Conservation (phyloP, 1,284 basidiomycete genomes). For the Ustilago shanxiensis region DNA sequence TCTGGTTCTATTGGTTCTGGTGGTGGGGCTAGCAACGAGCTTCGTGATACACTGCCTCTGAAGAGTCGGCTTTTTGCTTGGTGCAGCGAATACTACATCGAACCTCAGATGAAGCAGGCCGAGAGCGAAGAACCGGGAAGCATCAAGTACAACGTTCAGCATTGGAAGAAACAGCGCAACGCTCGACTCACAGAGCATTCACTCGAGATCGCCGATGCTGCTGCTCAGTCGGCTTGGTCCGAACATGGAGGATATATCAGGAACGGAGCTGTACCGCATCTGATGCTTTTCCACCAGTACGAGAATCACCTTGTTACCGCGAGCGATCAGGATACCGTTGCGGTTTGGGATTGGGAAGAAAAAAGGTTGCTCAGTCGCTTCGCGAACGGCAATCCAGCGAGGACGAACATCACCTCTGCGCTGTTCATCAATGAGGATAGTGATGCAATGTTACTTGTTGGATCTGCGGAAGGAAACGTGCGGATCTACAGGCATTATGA, state of each 20-base stretch:
- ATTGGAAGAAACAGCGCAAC: slow-evolving; percentile 93
- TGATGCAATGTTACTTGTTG: slow-evolving; percentile 88
- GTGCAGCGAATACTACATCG: slow-evolving; percentile 97
- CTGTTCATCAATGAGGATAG: slow-evolving; percentile 96
- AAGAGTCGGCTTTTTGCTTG: slow-evolving; percentile 94
- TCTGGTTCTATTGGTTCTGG: slow-evolving; percentile 34
- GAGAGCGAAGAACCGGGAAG: slow-evolving; percentile 96
- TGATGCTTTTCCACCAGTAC: slow-evolving; percentile 88
- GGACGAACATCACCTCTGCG: slow-evolving; percentile 88
- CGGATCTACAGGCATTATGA: slow-evolving; percentile 91
- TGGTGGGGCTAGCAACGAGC: slow-evolving; percentile 21
- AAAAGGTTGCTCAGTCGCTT: slow-evolving; percentile 84
- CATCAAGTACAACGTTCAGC: slow-evolving; percentile 91
- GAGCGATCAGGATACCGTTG: slow-evolving; percentile 87
- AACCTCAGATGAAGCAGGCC: slow-evolving; percentile 81
- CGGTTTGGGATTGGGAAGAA: slow-evolving; percentile 95
- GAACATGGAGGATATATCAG: slow-evolving; percentile 81
- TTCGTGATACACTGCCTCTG: slow-evolving; percentile 78
- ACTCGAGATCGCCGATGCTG: slow-evolving; percentile 76
- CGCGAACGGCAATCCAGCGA: slow-evolving; percentile 86
- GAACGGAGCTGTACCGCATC: slow-evolving; percentile 72
- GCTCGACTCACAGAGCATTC: slow-evolving; percentile 84
- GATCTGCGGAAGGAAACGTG: slow-evolving; percentile 88
- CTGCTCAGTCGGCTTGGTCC: slow-evolving; percentile 82
- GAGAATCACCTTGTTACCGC: slow-evolving; percentile 89